Base-by-base conservation (phyloP, 2,329 filamentous ascomycete species). In the Aspergillus thermomutatus region DNA sequence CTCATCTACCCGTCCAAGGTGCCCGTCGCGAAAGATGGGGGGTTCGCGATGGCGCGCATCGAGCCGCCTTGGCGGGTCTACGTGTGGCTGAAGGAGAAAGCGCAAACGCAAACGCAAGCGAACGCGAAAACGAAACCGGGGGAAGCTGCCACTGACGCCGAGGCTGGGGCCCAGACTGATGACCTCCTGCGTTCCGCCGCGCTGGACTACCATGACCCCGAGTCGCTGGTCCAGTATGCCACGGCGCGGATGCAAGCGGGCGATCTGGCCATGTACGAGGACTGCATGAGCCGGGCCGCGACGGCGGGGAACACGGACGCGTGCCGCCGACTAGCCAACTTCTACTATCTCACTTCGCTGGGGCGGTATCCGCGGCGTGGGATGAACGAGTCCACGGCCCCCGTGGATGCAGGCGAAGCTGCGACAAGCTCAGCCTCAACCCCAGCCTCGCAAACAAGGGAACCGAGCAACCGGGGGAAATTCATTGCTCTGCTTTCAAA, bases 281-380 rank as follows among this genome's bases (percentile, higher is more conserved):
- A 71, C 52, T 71, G 61, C 53, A 69, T 77, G 69, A 62, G 47
- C 45, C 68, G 68, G 52, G 70, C 71, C 27, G 74, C 74, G 1
- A 65, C 67, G 14, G 54, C 63, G 2, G 68, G 69, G 6, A 46
- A 72, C 37, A n/a, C 37, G 2, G 55, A 63, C 5, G 71, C 74
- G 2, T 72, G 69, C 56, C 56, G 65, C n/a, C 67, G 65, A 31
- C 62, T 77, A 8, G 75, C 66, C 3, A 71, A 73, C 48, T 71
- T 71, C 55, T 77, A 77, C 57, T 72, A 67, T 52, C 68, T 65
- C 46, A 74, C 63, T 6, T 68, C 41, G n/a, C 60, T 61, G 11
- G 67, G 69, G 3, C 53, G 58, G 31, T 64, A 66, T 28, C 63
- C 65, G 0, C 68, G 63, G 2, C 61, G 59, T 2, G 69, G 65